These are phyloP conservation scores for Boletus huronensis DNA, from an alignment of 768 basidiomycete genomes.

Conservation along the genomic window DNA sequence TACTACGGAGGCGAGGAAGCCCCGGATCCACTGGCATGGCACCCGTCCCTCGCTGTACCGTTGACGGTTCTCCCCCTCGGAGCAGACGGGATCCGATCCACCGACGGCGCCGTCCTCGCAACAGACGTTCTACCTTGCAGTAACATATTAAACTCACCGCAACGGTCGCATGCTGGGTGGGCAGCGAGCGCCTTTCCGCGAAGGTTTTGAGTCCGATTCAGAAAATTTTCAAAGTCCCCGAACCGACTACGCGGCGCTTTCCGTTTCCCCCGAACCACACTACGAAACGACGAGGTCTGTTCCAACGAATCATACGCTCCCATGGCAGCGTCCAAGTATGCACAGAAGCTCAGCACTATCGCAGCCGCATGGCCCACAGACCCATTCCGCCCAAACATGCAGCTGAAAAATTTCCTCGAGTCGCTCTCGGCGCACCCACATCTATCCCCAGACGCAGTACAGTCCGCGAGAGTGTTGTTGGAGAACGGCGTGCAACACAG, in stretches of 20 bases:
- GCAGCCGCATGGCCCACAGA: constrained; percentile 66
- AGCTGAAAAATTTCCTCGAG: constrained; percentile 61
- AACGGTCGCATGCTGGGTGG: not conserved
- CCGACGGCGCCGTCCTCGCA: not conserved
- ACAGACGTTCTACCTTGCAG: not conserved
- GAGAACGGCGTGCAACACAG: constrained; percentile 55
- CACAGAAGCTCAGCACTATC: constrained; percentile 50
- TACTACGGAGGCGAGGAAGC: not conserved
- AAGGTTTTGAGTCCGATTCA: constrained; percentile 23
- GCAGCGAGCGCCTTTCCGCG: constrained; percentile 9
- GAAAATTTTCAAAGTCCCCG: constrained; percentile 7
- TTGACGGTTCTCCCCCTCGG: not conserved
- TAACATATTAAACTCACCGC: not conserved
- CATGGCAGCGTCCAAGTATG: constrained; percentile 37
- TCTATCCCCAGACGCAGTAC: constrained; percentile 58
- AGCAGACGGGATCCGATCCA: not conserved
- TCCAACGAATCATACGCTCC: too few relatives aligned
- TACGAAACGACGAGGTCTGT: not conserved
- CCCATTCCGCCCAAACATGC: constrained; percentile 74
- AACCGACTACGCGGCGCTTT: not conserved
- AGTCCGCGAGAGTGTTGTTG: constrained; percentile 52
- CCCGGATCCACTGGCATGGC: not conserved
- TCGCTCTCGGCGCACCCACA: constrained; percentile 67
- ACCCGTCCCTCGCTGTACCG: not conserved
- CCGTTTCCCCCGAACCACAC: not conserved